Percentiles rank a stretch among this genome's conserved stretches.
Evolutionary conservation across 1,139 yeast species (phyloP).

Genomic region (Kurtzmaniella quercitrusa): DNA sequence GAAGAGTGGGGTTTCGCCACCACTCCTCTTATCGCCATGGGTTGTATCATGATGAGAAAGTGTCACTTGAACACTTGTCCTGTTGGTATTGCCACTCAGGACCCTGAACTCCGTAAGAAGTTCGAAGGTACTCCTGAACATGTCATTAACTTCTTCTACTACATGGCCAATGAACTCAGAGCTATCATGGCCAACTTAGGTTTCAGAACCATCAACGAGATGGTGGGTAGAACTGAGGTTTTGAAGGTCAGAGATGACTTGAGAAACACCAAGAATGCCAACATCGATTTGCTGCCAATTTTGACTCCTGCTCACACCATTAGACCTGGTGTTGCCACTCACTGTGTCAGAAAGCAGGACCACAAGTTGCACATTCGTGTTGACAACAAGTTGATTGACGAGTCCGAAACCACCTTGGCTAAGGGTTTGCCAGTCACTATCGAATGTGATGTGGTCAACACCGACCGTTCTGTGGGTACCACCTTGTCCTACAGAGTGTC

Average conservation of each 20-base stretch:
- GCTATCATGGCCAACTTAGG: conserved; percentile 92
- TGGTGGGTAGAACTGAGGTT: conserved; percentile 96
- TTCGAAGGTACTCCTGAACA: conserved; percentile 98
- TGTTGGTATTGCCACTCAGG: conserved; percentile 98
- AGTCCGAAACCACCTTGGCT: conserved; percentile 88
- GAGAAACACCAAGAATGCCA: conserved; percentile 85
- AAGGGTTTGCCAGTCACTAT: conserved; percentile 93
- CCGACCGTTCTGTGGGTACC: conserved; percentile 95
- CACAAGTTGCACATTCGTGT: conserved; percentile 88
- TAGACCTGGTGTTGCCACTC: conserved; percentile 97
- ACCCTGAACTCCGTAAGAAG: conserved; percentile 87
- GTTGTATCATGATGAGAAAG: conserved; percentile 93
- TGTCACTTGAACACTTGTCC: conserved; percentile 95
- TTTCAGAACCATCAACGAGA: conserved; percentile 91
- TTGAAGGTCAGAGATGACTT: conserved; percentile 80
- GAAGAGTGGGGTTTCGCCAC: conserved; percentile 99
- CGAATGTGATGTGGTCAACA: conserved; percentile 88
- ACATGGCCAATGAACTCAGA: conserved; percentile 88
- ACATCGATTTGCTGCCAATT: conserved; percentile 86
- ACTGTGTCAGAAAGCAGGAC: conserved; percentile 91
- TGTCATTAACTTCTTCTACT: conserved; percentile 95
- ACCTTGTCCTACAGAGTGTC: conserved; percentile 92
- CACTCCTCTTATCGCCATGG: conserved; percentile 94
- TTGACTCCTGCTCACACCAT: conserved; percentile 95
- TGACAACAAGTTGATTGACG: conserved; percentile 94